A percentile compares a stretch with the other conserved stretches of the same genome.
These are phyloP conservation scores for Saccharomyces kudriavzevii DNA, from an alignment of 805 yeast genomes.

Conservation along the genomic window DNA sequence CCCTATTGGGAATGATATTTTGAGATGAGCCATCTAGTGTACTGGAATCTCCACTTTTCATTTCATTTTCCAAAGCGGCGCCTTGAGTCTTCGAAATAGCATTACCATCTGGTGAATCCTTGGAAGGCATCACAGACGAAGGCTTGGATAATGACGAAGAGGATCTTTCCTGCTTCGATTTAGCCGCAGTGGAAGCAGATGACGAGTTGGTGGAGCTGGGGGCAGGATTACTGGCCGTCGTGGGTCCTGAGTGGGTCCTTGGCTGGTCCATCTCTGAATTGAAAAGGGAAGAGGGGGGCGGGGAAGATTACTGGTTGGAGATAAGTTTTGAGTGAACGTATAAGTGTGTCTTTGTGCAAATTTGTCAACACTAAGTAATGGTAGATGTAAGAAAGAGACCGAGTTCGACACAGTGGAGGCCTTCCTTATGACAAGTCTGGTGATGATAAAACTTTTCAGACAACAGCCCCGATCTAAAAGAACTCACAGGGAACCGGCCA, in stretches of 20 bases:
- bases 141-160: neutral
- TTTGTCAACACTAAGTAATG: neutral
- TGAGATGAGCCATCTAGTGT: neutral
- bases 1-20: neutral
- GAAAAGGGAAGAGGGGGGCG: neutral
- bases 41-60: neutral
- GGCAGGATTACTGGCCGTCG: conserved; percentile 3
- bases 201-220: conserved; percentile 7
- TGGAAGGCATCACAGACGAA: neutral
- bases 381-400: neutral
- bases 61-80: neutral
- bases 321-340: neutral
- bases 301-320: neutral
- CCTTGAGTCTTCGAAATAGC: neutral
- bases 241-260: conserved; percentile 6
- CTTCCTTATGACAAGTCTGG: neutral
- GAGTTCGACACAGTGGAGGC: neutral
- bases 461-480: neutral
- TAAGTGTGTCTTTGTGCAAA: neutral
- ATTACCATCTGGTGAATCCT: neutral
- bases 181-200: conserved; percentile 1
- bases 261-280: conserved; percentile 8
- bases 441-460: conserved; percentile 1
- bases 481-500: conserved; percentile 1
- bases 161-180: neutral